phyloP scores from a whole-genome alignment of 179 eudicot species.

The Carnegiea gigantea region DNA sequence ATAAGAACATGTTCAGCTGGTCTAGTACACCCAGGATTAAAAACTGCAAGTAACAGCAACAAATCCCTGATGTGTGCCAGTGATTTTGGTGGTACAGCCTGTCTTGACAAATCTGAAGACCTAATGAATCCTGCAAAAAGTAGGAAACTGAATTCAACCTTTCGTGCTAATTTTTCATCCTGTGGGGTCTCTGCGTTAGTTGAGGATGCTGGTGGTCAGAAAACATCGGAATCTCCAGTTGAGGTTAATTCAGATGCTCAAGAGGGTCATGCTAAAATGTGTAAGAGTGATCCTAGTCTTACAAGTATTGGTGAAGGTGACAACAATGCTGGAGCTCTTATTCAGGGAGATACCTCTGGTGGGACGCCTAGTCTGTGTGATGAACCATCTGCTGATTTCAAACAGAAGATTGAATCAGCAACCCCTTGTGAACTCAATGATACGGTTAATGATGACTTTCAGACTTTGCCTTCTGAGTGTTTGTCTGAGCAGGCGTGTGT shows the following conservation, averaged over 20 bases:
- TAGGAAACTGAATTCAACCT: constrained; percentile 30
- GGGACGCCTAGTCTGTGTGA: constrained; percentile 18
- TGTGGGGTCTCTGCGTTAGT: constrained; percentile 21
- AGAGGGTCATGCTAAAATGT: constrained; percentile 27
- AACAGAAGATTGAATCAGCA: constrained; percentile 29
- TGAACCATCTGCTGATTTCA: constrained; percentile 22
- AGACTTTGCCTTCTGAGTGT: constrained; percentile 22
- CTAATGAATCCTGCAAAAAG: constrained; percentile 35
- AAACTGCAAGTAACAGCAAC: constrained; percentile 16
- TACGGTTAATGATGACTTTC: constrained; percentile 14
- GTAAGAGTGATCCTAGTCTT: constrained; percentile 18
- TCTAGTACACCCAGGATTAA: constrained; percentile 16
- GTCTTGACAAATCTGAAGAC: constrained; percentile 25
- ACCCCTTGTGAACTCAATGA: constrained; percentile 21
- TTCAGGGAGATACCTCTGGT: constrained; percentile 21
- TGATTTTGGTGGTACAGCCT: constrained; percentile 14
- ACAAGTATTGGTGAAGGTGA: constrained; percentile 21
- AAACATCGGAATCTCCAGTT: constrained; percentile 24
- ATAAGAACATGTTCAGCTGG: constrained; percentile 25
- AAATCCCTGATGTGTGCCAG: constrained; percentile 9
- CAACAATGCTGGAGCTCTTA: constrained; percentile 18
- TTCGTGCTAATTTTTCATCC: constrained; percentile 25
- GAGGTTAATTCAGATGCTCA: constrained; percentile 22
- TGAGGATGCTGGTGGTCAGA: constrained; percentile 34
- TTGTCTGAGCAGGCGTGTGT: constrained; percentile 29